phyloP scores from a whole-genome alignment of 177 flowering plant species.

The Vitis hybrid region DNA sequence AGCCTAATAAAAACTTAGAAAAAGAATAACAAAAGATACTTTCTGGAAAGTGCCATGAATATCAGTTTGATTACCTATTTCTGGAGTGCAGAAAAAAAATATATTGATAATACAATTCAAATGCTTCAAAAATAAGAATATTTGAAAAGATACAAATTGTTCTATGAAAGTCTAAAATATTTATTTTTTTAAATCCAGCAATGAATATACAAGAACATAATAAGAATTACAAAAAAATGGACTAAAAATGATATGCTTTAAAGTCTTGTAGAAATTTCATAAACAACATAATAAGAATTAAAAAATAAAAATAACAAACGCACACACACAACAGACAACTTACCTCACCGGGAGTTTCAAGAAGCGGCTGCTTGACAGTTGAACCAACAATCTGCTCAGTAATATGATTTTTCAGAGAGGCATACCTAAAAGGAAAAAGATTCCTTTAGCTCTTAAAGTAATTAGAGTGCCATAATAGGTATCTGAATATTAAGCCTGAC shows the following conservation, averaged over 20 bases:
- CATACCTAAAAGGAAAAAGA: slow-evolving; percentile 43
- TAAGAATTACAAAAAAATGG: no score
- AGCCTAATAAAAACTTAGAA: not conserved
- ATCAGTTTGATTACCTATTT: not conserved
- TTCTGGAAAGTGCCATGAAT: not conserved
- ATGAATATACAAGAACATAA: no score
- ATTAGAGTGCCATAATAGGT: not conserved
- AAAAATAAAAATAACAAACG: not conserved
- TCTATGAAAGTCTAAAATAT: no score
- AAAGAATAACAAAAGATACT: not conserved
- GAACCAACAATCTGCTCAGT: slow-evolving; percentile 75
- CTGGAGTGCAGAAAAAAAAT: not conserved
- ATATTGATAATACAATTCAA: not conserved
- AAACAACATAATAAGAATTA: not conserved
- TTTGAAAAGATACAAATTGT: no score
- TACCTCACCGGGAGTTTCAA: slow-evolving; percentile 98
- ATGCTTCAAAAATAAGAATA: not conserved
- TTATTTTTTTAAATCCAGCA: no score
- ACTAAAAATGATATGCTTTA: not conserved
- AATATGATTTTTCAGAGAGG: slow-evolving; percentile 38
- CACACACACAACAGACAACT: not conserved
- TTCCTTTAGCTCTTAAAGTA: not conserved
- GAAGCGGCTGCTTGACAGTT: slow-evolving; percentile 78
- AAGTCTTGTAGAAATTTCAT: not conserved
- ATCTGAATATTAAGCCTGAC: not conserved